Conservation (phyloP, 331 rosid genomes). For the Pyrus hybrid region DNA sequence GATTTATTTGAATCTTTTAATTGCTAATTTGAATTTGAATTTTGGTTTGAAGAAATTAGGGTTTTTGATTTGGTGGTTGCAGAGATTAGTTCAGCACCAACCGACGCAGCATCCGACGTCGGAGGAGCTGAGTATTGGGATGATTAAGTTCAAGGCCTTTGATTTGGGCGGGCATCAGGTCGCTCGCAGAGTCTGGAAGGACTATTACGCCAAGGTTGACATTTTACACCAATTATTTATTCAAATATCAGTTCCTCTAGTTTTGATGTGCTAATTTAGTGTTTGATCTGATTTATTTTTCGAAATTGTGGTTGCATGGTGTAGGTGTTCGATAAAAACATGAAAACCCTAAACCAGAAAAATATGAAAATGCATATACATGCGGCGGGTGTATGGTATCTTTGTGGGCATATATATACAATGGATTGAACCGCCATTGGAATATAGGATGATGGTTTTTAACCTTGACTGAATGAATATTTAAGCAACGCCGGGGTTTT, state of each 20-base stretch:
- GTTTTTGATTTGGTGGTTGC: background rate
- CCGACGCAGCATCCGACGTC: constrained; percentile 89
- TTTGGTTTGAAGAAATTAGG: background rate
- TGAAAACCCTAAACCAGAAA: background rate
- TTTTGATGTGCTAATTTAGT: background rate
- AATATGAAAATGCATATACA: background rate
- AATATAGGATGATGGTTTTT: background rate
- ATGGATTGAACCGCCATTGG: background rate
- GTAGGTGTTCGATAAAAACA: background rate
- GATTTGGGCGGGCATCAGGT: constrained; percentile 91
- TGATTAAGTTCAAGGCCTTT: constrained; percentile 78
- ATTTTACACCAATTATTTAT: background rate
- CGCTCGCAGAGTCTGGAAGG: constrained; percentile 95
- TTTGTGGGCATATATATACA: background rate
- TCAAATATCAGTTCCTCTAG: background rate
- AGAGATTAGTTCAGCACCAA: constrained; percentile 87
- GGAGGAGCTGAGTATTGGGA: constrained; percentile 78
- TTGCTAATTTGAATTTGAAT: background rate
- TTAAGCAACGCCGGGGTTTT: background rate
- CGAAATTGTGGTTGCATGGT: background rate
- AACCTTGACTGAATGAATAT: background rate
- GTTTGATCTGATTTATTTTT: background rate
- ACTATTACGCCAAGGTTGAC: constrained; percentile 67
- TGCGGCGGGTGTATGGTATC: background rate
- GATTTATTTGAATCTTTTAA: background rate